These are phyloP conservation scores for Colletotrichum tabaci DNA, from an alignment of 2,329 filamentous ascomycete genomes.

Conservation along the genomic window DNA sequence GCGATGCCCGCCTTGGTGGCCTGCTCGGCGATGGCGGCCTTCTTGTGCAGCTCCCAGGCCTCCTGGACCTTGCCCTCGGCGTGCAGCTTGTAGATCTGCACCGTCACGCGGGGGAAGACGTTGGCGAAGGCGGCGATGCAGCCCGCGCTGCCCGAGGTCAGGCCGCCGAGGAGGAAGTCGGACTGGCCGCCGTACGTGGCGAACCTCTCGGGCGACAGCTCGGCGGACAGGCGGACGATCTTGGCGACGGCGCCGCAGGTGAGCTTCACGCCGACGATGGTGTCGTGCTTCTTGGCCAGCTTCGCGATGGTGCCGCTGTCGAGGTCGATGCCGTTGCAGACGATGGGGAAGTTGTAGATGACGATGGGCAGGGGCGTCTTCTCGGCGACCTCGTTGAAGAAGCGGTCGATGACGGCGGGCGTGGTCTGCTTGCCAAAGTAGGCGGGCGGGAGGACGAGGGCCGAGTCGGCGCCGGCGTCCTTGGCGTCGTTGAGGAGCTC, in stretches of 20 bases:
- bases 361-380: slow-evolving; percentile 70
- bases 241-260: slow-evolving; percentile 81
- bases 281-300: slow-evolving; percentile 64
- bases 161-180: slow-evolving; percentile 77
- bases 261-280: slow-evolving; percentile 76
- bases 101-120: slow-evolving; percentile 70
- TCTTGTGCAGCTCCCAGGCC: slow-evolving; percentile 72
- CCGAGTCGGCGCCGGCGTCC: slow-evolving; percentile 73
- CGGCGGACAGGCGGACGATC: slow-evolving; percentile 71
- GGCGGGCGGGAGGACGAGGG: slow-evolving; percentile 72
- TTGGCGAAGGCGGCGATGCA: slow-evolving; percentile 76
- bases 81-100: slow-evolving; percentile 74
- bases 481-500: slow-evolving; percentile 72
- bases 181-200: slow-evolving; percentile 80
- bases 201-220: slow-evolving; percentile 70
- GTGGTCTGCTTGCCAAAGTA: slow-evolving; percentile 77
- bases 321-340: slow-evolving; percentile 78
- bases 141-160: slow-evolving; percentile 71
- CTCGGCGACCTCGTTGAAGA: slow-evolving; percentile 71
- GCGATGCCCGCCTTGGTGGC: slow-evolving; percentile 78
- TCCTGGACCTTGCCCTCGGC: slow-evolving; percentile 69
- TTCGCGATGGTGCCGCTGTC: slow-evolving; percentile 73
- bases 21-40: slow-evolving; percentile 76
- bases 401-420: slow-evolving; percentile 69
- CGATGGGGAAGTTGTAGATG: slow-evolving; percentile 78